These are phyloP conservation scores for Bipolaris gigantea DNA, from an alignment of 2,329 filamentous ascomycete species.

Conservation along the genomic window DNA sequence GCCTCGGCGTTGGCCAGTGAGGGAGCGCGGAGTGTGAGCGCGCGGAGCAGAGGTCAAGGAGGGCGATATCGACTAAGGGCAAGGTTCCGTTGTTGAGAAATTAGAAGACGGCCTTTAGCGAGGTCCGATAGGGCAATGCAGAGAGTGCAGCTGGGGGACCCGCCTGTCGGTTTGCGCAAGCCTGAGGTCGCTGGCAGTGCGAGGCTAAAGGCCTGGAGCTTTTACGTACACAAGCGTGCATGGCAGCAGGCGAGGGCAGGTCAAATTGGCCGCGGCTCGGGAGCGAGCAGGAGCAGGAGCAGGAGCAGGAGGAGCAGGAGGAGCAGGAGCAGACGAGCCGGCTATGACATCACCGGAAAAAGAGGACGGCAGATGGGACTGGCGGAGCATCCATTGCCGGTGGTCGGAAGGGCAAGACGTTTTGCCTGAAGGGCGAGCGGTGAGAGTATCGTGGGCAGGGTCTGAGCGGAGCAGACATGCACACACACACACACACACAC, in stretches of 20 bases:
- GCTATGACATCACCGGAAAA: constrained; percentile 22
- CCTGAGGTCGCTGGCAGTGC: constrained; percentile 18
- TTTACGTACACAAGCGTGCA: constrained; percentile 28
- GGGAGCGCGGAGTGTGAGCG: constrained; percentile 4
- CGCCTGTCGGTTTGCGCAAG: constrained; percentile 21
- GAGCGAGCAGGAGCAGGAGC: too few species aligned
- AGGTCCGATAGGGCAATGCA: constrained; percentile 1
- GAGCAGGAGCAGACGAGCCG: constrained; percentile 9
- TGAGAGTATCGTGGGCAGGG: constrained; percentile 16
- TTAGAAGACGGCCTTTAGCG: constrained; percentile 5
- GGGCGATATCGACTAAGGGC: neutral
- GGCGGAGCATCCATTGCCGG: constrained; percentile 23
- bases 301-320: too few species aligned
- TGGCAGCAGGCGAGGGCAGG: constrained; percentile 6
- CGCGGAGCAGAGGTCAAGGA: neutral
- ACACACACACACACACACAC: too few species aligned
- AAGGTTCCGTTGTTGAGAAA: constrained; percentile 15
- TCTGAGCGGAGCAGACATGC: constrained; percentile 32
- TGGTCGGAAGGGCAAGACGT: constrained; percentile 28
- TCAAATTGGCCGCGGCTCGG: constrained; percentile 15
- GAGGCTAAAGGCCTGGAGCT: constrained; percentile 18
- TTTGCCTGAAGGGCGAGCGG: constrained; percentile 31
- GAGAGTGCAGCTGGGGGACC: constrained; percentile 4
- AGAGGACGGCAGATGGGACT: constrained; percentile 16
- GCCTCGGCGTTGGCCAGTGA: constrained; percentile 4